Percentiles rank a stretch among this genome's conserved stretches.
Evolutionary conservation across 768 basidiomycete genomes (phyloP).

Genomic region (Phlebiopsis gigantea): DNA sequence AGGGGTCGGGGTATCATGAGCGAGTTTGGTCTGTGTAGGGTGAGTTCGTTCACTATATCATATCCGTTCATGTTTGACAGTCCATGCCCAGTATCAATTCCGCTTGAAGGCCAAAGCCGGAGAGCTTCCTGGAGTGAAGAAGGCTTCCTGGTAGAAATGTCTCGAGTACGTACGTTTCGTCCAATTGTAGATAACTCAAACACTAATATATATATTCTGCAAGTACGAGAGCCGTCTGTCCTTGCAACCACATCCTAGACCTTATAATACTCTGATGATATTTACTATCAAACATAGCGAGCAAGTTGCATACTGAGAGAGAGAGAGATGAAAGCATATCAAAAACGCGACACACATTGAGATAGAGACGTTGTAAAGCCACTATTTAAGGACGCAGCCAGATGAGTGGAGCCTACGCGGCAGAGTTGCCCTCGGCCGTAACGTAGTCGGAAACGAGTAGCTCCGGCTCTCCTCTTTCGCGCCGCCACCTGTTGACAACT

Average conservation of each 20-base stretch:
- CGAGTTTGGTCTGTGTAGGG: slow-evolving; percentile 84
- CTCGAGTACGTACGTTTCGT: neutral
- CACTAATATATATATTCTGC: neutral
- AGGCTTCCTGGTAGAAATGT: slow-evolving; percentile 81
- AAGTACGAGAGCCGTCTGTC: neutral
- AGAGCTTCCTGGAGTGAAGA: slow-evolving; percentile 81
- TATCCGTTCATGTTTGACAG: neutral
- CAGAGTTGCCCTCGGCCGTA: slow-evolving; percentile 16
- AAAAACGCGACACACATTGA: neutral
- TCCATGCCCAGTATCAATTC: slow-evolving; percentile 74
- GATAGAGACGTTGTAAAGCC: neutral
- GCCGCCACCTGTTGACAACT: slow-evolving; percentile 84
- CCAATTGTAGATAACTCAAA: too few species aligned
- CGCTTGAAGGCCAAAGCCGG: slow-evolving; percentile 76
- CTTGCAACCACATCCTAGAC: neutral
- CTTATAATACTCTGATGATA: neutral
- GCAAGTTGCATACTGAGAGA: neutral
- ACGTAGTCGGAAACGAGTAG: slow-evolving; percentile 50
- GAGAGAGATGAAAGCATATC: neutral
- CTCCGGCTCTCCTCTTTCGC: slow-evolving; percentile 75
- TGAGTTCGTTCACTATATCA: slow-evolving; percentile 27
- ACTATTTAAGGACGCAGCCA: neutral
- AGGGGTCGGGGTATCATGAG: slow-evolving; percentile 83
- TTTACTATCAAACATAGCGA: neutral
- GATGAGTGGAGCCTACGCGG: neutral